Percentiles rank a stretch among this genome's conserved stretches.
phyloP scores from a whole-genome alignment of 495 filamentous ascomycete genomes.

The Podospora comata region DNA sequence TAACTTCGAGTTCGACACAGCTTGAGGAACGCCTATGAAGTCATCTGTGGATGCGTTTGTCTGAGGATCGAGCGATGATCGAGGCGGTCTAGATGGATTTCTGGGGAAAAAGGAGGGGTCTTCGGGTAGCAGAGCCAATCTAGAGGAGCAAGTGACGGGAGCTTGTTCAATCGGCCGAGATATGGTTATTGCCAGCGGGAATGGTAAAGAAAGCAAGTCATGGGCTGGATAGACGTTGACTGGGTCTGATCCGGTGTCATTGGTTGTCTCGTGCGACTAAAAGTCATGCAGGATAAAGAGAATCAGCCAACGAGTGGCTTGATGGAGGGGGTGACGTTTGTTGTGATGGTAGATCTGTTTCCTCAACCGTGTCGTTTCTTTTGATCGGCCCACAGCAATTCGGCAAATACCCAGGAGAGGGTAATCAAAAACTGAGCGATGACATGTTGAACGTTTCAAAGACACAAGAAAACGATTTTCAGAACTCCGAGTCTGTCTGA shows the following conservation, averaged over 20 bases:
- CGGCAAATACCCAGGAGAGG: background rate
- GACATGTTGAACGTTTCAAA: background rate
- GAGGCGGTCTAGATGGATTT: background rate
- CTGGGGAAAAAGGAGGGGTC: background rate
- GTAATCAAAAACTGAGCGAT: background rate
- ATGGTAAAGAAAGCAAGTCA: background rate
- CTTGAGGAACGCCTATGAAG: background rate
- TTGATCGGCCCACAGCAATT: background rate
- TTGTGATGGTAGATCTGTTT: background rate
- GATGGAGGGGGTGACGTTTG: conserved; percentile 10
- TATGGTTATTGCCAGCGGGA: background rate
- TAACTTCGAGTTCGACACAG: background rate
- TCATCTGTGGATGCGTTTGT: background rate
- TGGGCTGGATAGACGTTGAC: background rate
- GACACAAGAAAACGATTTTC: background rate
- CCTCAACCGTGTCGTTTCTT: background rate
- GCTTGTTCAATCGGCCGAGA: conserved; percentile 3
- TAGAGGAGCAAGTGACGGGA: background rate
- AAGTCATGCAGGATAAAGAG: conserved; percentile 26
- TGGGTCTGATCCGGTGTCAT: conserved; percentile 12
- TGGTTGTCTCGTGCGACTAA: conserved; percentile 25
- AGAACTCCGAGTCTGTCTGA: background rate
- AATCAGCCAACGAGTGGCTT: conserved; percentile 27
- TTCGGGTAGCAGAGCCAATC: background rate
- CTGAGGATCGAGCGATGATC: background rate